Conservation (phyloP, 768 basidiomycete species). For the Russula ochroleuca region DNA sequence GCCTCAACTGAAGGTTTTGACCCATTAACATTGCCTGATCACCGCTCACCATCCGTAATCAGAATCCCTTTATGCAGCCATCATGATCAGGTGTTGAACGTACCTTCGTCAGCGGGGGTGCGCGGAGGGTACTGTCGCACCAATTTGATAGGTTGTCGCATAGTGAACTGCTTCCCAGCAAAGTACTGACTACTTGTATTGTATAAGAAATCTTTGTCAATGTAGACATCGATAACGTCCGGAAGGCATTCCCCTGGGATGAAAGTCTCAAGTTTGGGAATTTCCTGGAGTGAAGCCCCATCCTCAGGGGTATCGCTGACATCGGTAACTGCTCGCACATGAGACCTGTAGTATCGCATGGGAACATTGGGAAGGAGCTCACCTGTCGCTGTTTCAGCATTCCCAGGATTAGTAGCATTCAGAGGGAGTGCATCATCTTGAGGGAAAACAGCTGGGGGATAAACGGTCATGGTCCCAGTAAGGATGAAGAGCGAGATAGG, state of each 20-base stretch:
- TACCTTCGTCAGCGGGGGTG: no score
- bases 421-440: neutral
- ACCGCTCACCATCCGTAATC: neutral
- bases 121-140: neutral
- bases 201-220: neutral
- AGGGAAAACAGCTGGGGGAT: fast-evolving
- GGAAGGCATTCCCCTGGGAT: constrained; percentile 15
- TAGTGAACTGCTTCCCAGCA: neutral
- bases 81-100: no score
- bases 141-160: neutral
- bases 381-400: neutral
- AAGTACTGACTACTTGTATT: fast-evolving
- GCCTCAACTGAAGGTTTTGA: neutral
- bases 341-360: neutral
- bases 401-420: neutral
- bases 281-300: neutral
- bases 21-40: neutral
- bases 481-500: neutral
- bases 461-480: neutral
- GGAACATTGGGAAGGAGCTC: no score
- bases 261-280: neutral
- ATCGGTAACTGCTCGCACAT: neutral
- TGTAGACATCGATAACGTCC: constrained; percentile 1
- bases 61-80: no score
- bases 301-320: neutral